A percentile compares a stretch with the other conserved stretches of the same genome.
Evolutionary conservation across 345 rosid genomes (phyloP).

Genomic region (Schrenkiella parvula): DNA sequence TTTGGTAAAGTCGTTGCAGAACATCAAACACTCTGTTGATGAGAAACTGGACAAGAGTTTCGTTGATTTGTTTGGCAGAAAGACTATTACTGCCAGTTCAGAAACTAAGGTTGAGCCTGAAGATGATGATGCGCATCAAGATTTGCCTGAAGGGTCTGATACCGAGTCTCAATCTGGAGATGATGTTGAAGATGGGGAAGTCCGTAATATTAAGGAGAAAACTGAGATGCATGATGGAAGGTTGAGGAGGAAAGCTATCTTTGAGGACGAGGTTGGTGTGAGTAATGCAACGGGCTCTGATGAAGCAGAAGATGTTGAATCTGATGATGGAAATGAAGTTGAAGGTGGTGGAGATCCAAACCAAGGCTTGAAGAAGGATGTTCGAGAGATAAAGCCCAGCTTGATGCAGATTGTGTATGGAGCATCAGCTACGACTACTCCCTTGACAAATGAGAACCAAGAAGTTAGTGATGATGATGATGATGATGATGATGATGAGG

Average conservation of each 20-base stretch:
- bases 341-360: slow-evolving; percentile 31
- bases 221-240: slow-evolving; percentile 61
- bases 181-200: slow-evolving; percentile 18
- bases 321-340: slow-evolving; percentile 28
- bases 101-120: slow-evolving; percentile 29
- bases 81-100: slow-evolving; percentile 16
- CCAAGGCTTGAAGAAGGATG: slow-evolving; percentile 32
- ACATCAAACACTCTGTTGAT: slow-evolving; percentile 61
- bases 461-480: slow-evolving; percentile 45
- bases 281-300: neutral
- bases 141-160: slow-evolving; percentile 16
- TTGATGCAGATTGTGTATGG: slow-evolving; percentile 80
- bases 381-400: slow-evolving; percentile 37
- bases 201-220: slow-evolving; percentile 37
- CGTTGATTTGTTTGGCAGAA: slow-evolving; percentile 51
- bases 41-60: slow-evolving; percentile 62
- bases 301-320: neutral
- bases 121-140: slow-evolving; percentile 15
- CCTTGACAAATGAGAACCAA: slow-evolving; percentile 24
- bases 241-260: slow-evolving; percentile 67
- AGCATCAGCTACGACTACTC: slow-evolving; percentile 26
- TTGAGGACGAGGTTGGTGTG: slow-evolving; percentile 39
- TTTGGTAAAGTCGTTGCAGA: slow-evolving; percentile 67
- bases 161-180: slow-evolving; percentile 34
- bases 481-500: slow-evolving; percentile 57